Evolutionary conservation across 441 rosid species (phyloP).

Genomic region (Pelargonium australe): DNA sequence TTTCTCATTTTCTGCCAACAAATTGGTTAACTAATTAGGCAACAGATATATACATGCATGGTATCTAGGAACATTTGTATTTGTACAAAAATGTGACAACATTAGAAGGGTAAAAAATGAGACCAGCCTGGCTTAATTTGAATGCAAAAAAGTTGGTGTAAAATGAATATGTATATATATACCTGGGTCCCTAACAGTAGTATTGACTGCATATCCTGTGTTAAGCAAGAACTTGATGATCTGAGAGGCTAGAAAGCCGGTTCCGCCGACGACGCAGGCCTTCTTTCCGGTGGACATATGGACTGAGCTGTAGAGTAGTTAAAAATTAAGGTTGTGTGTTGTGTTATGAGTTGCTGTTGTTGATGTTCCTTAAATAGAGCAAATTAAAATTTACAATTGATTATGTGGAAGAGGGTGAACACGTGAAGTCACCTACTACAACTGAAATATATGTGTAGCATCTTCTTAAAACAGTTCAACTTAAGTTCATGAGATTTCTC

Average conservation of each 20-base stretch:
- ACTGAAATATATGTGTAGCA: constrained; percentile 5
- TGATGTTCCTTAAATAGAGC: not conserved
- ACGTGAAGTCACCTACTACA: constrained; percentile 24
- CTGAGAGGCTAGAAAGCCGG: constrained; percentile 64
- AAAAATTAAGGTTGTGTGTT: not conserved
- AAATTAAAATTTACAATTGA: not conserved
- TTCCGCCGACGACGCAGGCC: constrained; percentile 77
- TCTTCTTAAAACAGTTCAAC: no score
- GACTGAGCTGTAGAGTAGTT: constrained; percentile 10
- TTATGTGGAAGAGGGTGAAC: constrained; percentile 20
- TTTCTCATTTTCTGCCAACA: constrained; percentile 45
- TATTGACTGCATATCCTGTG: constrained; percentile 65
- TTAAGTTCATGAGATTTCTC: no score
- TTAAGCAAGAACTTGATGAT: constrained; percentile 58
- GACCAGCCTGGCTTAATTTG: not conserved
- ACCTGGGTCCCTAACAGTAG: constrained; percentile 85
- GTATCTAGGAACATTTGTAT: no score
- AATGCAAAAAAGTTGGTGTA: not conserved
- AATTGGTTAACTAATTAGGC: not conserved
- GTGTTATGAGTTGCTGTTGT: not conserved
- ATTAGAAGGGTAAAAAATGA: not conserved
- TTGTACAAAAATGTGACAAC: not conserved
- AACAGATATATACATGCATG: not conserved
- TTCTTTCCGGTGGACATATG: constrained; percentile 31
- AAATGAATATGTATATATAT: not conserved